Evolutionary conservation across 1,284 basidiomycete genomes (phyloP).

Genomic region (Rugiboletus extremiorientalis): DNA sequence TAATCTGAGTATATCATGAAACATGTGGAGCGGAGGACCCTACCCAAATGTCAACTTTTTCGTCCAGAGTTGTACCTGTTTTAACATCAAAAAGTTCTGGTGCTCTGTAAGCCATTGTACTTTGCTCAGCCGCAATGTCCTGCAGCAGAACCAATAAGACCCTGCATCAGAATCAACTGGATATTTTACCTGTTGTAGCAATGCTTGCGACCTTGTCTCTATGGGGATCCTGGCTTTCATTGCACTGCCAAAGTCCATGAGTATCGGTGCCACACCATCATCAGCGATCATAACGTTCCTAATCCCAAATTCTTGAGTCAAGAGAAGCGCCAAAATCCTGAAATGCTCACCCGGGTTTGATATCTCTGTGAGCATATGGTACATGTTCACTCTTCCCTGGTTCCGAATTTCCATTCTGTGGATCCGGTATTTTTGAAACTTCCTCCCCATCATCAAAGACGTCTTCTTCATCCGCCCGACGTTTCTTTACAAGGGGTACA

Average conservation of each 20-base stretch:
- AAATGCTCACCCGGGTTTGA: conserved; percentile 87
- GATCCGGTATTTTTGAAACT: conserved; percentile 37
- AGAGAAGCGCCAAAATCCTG: not conserved
- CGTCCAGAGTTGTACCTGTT: conserved; percentile 83
- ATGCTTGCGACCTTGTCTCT: conserved; percentile 80
- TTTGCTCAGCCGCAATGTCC: conserved; percentile 94
- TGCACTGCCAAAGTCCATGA: conserved; percentile 98
- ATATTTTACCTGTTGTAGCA: conserved; percentile 71
- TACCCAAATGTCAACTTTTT: conserved; percentile 97
- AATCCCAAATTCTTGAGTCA: conserved; percentile 4
- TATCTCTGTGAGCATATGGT: conserved; percentile 95
- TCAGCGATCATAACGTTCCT: conserved; percentile 97
- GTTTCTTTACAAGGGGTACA: conserved; percentile 53
- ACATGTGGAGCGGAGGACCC: conserved; percentile 24
- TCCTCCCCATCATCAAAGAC: conserved; percentile 82
- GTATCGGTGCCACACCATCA: conserved; percentile 80
- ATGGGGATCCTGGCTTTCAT: conserved; percentile 79
- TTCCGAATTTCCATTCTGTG: conserved; percentile 35
- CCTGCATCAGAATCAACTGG: not conserved
- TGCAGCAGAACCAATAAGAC: conserved; percentile 31
- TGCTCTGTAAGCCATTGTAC: conserved; percentile 94
- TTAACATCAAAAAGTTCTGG: conserved; percentile 96
- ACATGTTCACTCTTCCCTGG: conserved; percentile 55
- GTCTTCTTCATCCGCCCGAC: conserved; percentile 50
- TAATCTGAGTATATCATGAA: conserved; percentile 1